A percentile compares a stretch with the other conserved stretches of the same genome.
Evolutionary conservation across 2,329 filamentous ascomycete species (phyloP).

Genomic region (Tolypocladium tundrense): DNA sequence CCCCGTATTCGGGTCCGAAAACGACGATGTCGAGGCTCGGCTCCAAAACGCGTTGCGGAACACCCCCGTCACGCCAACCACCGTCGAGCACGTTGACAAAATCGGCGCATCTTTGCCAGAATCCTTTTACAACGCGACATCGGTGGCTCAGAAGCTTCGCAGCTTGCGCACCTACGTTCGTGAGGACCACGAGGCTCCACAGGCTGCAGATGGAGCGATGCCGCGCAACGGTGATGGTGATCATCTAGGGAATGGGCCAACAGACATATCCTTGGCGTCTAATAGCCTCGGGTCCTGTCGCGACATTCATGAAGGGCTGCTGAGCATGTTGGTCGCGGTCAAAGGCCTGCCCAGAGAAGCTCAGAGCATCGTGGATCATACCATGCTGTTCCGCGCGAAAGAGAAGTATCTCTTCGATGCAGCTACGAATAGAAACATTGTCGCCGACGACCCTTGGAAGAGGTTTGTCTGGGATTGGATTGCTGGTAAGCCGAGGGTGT

Average conservation of each 20-base stretch:
- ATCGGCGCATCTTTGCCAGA: slow-evolving; percentile 26
- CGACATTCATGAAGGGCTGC: slow-evolving; percentile 46
- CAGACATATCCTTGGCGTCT: slow-evolving; percentile 26
- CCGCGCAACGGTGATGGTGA: slow-evolving; percentile 13
- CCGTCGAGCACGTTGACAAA: slow-evolving; percentile 26
- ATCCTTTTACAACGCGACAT: slow-evolving; percentile 28
- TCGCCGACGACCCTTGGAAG: slow-evolving; percentile 64
- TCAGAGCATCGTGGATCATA: slow-evolving; percentile 43
- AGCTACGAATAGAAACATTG: slow-evolving; percentile 53
- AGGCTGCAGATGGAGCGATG: slow-evolving; percentile 12
- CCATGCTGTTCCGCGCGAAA: slow-evolving; percentile 49
- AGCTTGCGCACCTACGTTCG: slow-evolving; percentile 30
- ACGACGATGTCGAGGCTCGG: slow-evolving; percentile 28
- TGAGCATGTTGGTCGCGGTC: slow-evolving; percentile 32
- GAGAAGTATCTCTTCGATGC: slow-evolving; percentile 57
- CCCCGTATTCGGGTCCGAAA: slow-evolving; percentile 47
- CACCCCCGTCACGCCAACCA: slow-evolving; percentile 19
- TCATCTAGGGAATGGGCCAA: slow-evolving; percentile 19
- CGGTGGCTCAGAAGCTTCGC: slow-evolving; percentile 38
- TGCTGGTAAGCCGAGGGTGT: slow-evolving; percentile 36
- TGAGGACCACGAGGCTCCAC: slow-evolving; percentile 14
- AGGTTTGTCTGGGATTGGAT: slow-evolving; percentile 72
- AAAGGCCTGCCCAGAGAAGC: slow-evolving; percentile 39
- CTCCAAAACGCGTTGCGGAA: slow-evolving; percentile 30
- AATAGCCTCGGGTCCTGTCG: slow-evolving; percentile 36